These are phyloP conservation scores for Nicotiana benthamiana DNA, from an alignment of 257 asterid species.

Conservation along the genomic window DNA sequence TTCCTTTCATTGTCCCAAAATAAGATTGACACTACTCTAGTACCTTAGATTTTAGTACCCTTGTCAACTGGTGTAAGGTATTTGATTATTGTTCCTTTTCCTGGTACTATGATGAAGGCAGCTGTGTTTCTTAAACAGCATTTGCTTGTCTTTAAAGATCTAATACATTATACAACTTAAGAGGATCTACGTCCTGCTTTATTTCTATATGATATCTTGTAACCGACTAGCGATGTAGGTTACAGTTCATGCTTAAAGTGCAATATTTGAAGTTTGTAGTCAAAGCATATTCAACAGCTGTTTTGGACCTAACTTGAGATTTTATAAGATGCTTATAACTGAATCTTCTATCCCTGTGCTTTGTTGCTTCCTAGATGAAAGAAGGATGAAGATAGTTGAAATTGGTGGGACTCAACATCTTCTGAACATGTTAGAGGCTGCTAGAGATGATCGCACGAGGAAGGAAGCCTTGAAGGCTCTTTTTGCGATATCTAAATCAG, in stretches of 20 bases:
- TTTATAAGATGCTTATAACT: background rate
- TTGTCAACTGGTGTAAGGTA: background rate
- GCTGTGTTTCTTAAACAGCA: background rate
- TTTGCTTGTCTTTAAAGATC: background rate
- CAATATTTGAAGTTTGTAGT: background rate
- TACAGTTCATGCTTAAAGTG: slow-evolving; percentile 8
- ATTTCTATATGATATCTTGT: background rate
- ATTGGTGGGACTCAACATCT: slow-evolving; percentile 68
- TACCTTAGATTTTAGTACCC: background rate
- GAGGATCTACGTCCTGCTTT: background rate
- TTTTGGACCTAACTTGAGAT: background rate
- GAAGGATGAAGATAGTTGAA: slow-evolving; percentile 72
- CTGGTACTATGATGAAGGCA: background rate
- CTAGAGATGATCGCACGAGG: slow-evolving; percentile 82
- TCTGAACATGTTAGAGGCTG: slow-evolving; percentile 51
- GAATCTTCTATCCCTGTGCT: background rate
- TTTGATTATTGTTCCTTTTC: background rate
- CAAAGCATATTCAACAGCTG: background rate
- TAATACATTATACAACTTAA: background rate
- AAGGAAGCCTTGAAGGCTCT: slow-evolving; percentile 86
- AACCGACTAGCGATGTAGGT: background rate
- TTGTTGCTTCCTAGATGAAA: slow-evolving; percentile 40
- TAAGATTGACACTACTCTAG: background rate
- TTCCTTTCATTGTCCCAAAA: background rate
- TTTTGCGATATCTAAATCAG: slow-evolving; percentile 81